These are phyloP conservation scores for Crithidia mellificae DNA, from an alignment of 208 protist species.

Conservation along the genomic window DNA sequence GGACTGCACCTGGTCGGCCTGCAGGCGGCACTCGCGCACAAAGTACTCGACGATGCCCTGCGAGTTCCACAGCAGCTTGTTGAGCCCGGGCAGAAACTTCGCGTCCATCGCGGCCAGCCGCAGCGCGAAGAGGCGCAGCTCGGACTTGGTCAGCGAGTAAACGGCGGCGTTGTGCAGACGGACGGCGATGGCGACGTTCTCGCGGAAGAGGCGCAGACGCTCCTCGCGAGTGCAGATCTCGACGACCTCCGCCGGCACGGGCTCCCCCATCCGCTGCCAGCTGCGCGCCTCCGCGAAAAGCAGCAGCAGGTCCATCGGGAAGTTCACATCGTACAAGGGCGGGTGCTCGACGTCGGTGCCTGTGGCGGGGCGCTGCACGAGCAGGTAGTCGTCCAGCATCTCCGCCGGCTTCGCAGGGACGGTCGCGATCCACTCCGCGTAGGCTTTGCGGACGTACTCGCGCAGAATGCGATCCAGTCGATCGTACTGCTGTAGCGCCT, in stretches of 20 bases:
- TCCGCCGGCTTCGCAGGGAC: conserved; percentile 71
- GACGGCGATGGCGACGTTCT: conserved; percentile 95
- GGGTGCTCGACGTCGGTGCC: conserved; percentile 55
- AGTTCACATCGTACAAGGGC: conserved; percentile 92
- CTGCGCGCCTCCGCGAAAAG: conserved; percentile 96
- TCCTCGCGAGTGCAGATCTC: conserved; percentile 93
- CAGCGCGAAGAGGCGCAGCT: conserved; percentile 94
- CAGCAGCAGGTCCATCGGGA: conserved; percentile 90
- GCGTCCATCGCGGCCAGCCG: conserved; percentile 92
- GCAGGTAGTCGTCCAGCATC: conserved; percentile 87
- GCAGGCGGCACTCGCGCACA: conserved; percentile 91
- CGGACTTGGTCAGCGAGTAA: conserved; percentile 79
- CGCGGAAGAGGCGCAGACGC: conserved; percentile 93
- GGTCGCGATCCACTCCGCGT: conserved; percentile 71
- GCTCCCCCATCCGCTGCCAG: conserved; percentile 91
- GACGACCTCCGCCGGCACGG: conserved; percentile 76
- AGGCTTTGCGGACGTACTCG: conserved; percentile 80
- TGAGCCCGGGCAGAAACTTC: conserved; percentile 92
- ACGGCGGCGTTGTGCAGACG: conserved; percentile 96
- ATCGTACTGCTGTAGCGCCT: conserved; percentile 76
- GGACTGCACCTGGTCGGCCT: conserved; percentile 78
- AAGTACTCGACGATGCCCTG: conserved; percentile 96
- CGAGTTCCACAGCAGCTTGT: conserved; percentile 94
- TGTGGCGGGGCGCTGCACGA: conserved; percentile 61
- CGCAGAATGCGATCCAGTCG: conserved; percentile 81